phyloP scores from a whole-genome alignment of 495 filamentous ascomycete species.

The Usnea hakonensis region DNA sequence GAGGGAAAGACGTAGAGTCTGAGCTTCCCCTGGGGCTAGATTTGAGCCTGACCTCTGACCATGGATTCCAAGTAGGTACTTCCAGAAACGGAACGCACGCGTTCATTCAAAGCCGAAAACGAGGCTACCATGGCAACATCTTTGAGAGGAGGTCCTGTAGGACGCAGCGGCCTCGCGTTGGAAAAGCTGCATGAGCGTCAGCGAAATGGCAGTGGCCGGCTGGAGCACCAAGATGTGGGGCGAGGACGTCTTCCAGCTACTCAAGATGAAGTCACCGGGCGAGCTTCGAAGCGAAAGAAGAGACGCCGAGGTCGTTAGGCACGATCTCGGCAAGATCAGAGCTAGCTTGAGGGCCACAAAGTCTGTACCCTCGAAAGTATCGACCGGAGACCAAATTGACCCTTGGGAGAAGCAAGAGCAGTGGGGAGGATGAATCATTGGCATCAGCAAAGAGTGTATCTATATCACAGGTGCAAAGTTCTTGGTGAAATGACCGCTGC shows the following conservation, averaged over 20 bases:
- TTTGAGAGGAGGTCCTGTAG: not conserved
- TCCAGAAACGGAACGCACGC: not conserved
- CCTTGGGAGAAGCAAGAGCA: not conserved
- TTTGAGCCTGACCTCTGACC: not conserved
- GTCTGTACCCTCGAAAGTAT: too few relatives aligned
- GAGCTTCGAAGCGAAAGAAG: not conserved
- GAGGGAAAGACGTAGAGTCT: conserved; percentile 12
- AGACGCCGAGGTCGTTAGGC: not conserved
- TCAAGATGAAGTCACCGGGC: not conserved
- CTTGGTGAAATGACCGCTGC: not conserved
- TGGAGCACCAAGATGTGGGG: not conserved
- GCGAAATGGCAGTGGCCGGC: not conserved
- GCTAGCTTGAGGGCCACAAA: not conserved
- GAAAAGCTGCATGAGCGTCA: not conserved
- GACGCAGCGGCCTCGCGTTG: not conserved
- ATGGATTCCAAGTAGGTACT: not conserved
- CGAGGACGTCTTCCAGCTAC: not conserved
- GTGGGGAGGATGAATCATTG: not conserved
- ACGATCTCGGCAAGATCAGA: not conserved
- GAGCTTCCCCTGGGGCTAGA: not conserved
- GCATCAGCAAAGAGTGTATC: not conserved
- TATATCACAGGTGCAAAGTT: not conserved
- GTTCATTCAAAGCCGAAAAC: not conserved
- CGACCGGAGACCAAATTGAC: not conserved
- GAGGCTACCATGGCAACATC: not conserved